Base-by-base conservation (phyloP, 805 yeast genomes). In the Ogataea degrootiae region DNA sequence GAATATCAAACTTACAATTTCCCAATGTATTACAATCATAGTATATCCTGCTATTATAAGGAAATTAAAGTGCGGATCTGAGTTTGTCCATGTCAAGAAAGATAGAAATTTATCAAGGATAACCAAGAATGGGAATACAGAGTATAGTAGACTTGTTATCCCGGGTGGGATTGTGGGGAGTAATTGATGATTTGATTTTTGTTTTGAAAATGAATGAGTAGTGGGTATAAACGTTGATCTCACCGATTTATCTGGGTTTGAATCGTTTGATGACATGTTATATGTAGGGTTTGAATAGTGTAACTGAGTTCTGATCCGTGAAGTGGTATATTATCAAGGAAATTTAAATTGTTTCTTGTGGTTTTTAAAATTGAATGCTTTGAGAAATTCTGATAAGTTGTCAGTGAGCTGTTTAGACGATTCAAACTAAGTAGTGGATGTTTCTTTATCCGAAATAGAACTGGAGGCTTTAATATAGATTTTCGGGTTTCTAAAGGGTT, bases 21-120 rank as follows among this genome's bases (percentile, higher is more conserved):
- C 48, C 83, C 83, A 77, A 52, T 75, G 70, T 55, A 69, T 53
- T 14, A 76, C 70, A 1, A 71, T 31, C 33, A 68, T 61, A 12
- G 73, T 65, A 51, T 71, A 74, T 1, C 58, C 50, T 5, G 70
- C 70, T 33, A 76, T 63, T 1, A 71, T 35, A 6, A 77, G 56
- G 47, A 76, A 70, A 53, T 77, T 79, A 49, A 66, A 66, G 53
- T 74, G 76, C 9, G 74, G 62, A 46, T 76, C 77, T 5, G 69
- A 74, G 49, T 76, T 76, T 1, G 84, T 77, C 84, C 84, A 79
- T 1, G 83, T 77, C 19, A 77, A 50, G 14, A 75, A 59, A 36
- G 75, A 75, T 16, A 79, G 58, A 6, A 70, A 46, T 38, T 68
- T 62, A 56, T 79, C 82, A 6, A 73, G 57, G 21, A 77, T 54